Conservation (phyloP, 169 alveolate genomes). For the Cyclospora cayetanensis region DNA sequence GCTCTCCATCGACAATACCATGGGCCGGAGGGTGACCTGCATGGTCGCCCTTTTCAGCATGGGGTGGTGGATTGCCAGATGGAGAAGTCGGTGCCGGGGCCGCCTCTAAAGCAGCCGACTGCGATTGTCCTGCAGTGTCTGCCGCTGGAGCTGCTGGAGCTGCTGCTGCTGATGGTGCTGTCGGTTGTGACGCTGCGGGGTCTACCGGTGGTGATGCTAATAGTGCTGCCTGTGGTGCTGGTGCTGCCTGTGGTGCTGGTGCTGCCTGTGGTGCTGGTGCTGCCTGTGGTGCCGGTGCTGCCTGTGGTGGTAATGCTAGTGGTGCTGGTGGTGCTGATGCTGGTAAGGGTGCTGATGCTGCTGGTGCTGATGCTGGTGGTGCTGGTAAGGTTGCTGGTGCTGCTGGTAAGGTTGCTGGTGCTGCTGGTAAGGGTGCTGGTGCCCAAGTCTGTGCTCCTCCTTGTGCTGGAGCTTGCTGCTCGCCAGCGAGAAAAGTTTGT, state of each 20-base stretch:
- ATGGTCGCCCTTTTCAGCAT: background rate
- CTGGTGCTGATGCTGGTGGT: background rate
- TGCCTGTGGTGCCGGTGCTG: background rate
- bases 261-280: background rate
- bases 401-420: conserved; percentile 2
- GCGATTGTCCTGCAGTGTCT: background rate
- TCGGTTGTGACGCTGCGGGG: background rate
- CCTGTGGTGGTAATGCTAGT: background rate
- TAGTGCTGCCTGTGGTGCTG: background rate
- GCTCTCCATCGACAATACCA: background rate
- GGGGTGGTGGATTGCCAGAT: no score
- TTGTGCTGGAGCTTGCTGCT: background rate
- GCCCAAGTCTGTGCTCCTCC: background rate
- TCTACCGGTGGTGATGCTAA: background rate
- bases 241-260: background rate
- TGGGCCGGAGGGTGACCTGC: background rate
- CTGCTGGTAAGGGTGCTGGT: background rate
- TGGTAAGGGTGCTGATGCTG: background rate
- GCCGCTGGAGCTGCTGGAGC: background rate
- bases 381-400: background rate
- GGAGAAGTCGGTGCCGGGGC: no score
- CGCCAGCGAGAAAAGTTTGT: background rate
- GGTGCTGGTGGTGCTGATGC: background rate
- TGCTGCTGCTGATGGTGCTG: background rate
- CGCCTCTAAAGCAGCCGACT: background rate